Evolutionary conservation across 2,329 filamentous ascomycete genomes (phyloP), one percentile per base, ranked within the genome.

Genomic region (Emmonsiellopsis sp.): DNA sequence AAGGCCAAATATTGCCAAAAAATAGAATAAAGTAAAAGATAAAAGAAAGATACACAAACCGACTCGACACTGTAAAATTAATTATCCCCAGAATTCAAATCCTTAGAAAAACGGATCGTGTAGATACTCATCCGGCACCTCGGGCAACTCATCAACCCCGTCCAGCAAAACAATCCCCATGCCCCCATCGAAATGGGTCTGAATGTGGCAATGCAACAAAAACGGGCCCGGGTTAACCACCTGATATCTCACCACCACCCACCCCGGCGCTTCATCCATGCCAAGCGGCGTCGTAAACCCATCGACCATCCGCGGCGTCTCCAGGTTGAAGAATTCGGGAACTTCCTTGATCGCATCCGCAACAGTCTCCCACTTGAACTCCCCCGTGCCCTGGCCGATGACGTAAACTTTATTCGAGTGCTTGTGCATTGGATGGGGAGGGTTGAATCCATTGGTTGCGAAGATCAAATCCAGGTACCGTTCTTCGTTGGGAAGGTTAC

Each of bases 121-220:
- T 17, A 55, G 37, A 52, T 66, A 69, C 40, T 56, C 50, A 17
- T 42, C 34, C 36, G 63, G 64, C 43, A 70, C 59, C 17, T 67
- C 59, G 1, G 74, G 74, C 72, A 71, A 77, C 14, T 60, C 66
- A 61, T 79, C 75, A 42, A 76, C 62, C 0, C 75, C 75, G 59
- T 79, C 76, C 17, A 78, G 57, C 6, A 78, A 64, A 1, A 71
- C 70, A 49, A 78, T 65, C 0, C 69, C 69, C 74, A 78, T 78
- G 0, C 74, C 75, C 0, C 74, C 74, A 27, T 64, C 63, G 45
- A 77, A 58, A 63, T 79, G 76, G 6, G 67, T 70, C 56, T 75
- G 67, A 14, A 78, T 72, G 60, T 79, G 76, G 55, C 76, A 79
- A 61, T 79, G 76, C 43, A 79, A 57, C 48, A 79, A 60, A 54